Evolutionary conservation across 495 filamentous ascomycete species (phyloP).

Genomic region (Trichoderma reesei): DNA sequence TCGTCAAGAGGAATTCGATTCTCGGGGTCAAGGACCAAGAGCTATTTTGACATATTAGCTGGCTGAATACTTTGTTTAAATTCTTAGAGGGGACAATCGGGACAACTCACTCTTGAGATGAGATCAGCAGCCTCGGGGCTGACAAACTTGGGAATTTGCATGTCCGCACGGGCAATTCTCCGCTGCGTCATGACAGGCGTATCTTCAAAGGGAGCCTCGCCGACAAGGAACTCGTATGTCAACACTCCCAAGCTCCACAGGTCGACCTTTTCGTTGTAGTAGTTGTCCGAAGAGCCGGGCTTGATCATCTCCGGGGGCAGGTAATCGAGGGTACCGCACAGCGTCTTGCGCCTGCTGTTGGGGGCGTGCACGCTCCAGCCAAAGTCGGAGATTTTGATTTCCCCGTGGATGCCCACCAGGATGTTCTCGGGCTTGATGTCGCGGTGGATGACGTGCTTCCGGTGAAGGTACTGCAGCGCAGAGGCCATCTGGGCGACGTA

Average conservation of each 20-base stretch:
- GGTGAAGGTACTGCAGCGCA: slow-evolving; percentile 83
- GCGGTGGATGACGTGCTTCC: slow-evolving; percentile 96
- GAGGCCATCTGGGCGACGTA: slow-evolving; percentile 99
- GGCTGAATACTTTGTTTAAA: slow-evolving; percentile 10
- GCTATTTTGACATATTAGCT: slow-evolving; percentile 33
- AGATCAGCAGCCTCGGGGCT: slow-evolving; percentile 85
- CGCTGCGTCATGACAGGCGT: slow-evolving; percentile 90
- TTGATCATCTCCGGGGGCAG: slow-evolving; percentile 96
- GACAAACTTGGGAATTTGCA: slow-evolving; percentile 84
- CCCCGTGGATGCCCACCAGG: slow-evolving; percentile 89
- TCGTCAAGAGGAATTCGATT: slow-evolving; percentile 86
- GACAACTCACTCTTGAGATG: slow-evolving; percentile 66
- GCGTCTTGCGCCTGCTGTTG: slow-evolving; percentile 85
- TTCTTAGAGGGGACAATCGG: neutral
- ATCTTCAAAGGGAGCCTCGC: slow-evolving; percentile 95
- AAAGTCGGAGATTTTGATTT: slow-evolving; percentile 98
- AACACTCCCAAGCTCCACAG: slow-evolving; percentile 91
- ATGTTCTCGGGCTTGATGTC: slow-evolving; percentile 99
- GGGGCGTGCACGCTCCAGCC: slow-evolving; percentile 98
- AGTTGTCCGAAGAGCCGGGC: slow-evolving; percentile 67
- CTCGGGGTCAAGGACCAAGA: slow-evolving; percentile 88
- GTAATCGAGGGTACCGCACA: slow-evolving; percentile 97
- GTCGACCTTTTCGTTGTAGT: slow-evolving; percentile 90
- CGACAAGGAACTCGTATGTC: slow-evolving; percentile 93
- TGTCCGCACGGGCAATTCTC: slow-evolving; percentile 80